Evolutionary conservation across 345 rosid genomes (phyloP).

Genomic region (Alliaria petiolata): DNA sequence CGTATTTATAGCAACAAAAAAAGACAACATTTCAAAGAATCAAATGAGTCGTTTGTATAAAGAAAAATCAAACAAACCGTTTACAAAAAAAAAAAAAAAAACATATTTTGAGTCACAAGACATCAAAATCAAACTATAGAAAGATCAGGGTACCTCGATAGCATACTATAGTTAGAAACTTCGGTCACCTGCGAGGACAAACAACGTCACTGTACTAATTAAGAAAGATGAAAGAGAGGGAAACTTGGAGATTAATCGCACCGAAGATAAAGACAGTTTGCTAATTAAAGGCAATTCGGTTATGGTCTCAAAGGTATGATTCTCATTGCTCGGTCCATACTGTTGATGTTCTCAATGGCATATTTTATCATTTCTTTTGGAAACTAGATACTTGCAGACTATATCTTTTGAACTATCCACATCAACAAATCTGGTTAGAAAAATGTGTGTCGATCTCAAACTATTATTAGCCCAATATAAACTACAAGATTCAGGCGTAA

Average conservation of each 20-base stretch:
- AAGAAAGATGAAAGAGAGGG: not conserved
- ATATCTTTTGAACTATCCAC: no score
- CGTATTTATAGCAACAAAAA: not conserved
- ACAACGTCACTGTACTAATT: not conserved
- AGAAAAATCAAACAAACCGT: not conserved
- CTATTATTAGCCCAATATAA: not conserved
- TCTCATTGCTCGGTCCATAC: not conserved
- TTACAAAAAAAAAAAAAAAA: no score
- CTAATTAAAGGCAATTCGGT: not conserved
- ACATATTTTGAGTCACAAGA: not conserved
- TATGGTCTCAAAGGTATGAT: not conserved
- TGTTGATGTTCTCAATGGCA: not conserved
- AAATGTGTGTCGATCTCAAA: not conserved
- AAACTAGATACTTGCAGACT: no score
- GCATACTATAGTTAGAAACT: not conserved
- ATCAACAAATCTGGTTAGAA: no score
- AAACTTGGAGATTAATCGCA: slow-evolving; percentile 7
- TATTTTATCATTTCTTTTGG: no score
- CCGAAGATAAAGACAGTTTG: not conserved
- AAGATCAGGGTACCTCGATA: not conserved
- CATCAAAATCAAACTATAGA: not conserved
- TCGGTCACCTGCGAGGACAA: not conserved
- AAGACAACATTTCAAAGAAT: not conserved
- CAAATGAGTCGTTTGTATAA: not conserved
- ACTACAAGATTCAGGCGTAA: not conserved